phyloP scores from a whole-genome alignment of 352 stramenopile species.

The Globisporangium cystogenes region DNA sequence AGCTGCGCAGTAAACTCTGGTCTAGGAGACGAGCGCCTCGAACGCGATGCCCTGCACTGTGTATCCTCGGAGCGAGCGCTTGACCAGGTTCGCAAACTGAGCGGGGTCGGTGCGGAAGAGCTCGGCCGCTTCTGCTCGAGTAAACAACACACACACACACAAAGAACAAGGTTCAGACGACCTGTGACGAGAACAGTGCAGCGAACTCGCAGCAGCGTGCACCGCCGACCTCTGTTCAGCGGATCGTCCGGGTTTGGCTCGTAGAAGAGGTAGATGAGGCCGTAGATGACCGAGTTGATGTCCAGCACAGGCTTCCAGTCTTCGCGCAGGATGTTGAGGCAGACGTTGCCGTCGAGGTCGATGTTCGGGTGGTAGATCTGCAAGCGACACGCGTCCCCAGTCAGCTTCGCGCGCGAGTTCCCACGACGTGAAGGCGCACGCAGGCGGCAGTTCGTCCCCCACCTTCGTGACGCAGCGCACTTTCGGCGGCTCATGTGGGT shows the following conservation, averaged over 20 bases:
- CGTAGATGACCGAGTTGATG: constrained; percentile 99
- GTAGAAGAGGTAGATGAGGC: constrained; percentile 99
- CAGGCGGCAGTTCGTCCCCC: constrained; percentile 1
- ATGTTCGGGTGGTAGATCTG: constrained; percentile 99
- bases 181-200: too few relatives aligned
- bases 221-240: constrained; percentile 84
- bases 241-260: constrained; percentile 99
- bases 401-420: background rate
- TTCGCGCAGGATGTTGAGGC: constrained; percentile 96
- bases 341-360: constrained; percentile 98
- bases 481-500: constrained; percentile 97
- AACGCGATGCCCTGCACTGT: constrained; percentile 81
- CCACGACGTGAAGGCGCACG: background rate
- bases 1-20: background rate
- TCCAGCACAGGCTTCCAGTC: constrained; percentile 99
- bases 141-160: background rate
- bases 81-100: constrained; percentile 91
- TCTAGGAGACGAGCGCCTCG: constrained; percentile 62
- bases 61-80: constrained; percentile 79
- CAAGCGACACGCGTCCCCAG: background rate
- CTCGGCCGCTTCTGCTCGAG: constrained; percentile 91
- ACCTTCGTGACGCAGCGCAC: constrained; percentile 95
- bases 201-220: too few relatives aligned
- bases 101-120: constrained; percentile 93
- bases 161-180: too few relatives aligned